These are phyloP conservation scores for Colletotrichum sp. DNA, from an alignment of 2,329 filamentous ascomycete species.

Conservation along the genomic window DNA sequence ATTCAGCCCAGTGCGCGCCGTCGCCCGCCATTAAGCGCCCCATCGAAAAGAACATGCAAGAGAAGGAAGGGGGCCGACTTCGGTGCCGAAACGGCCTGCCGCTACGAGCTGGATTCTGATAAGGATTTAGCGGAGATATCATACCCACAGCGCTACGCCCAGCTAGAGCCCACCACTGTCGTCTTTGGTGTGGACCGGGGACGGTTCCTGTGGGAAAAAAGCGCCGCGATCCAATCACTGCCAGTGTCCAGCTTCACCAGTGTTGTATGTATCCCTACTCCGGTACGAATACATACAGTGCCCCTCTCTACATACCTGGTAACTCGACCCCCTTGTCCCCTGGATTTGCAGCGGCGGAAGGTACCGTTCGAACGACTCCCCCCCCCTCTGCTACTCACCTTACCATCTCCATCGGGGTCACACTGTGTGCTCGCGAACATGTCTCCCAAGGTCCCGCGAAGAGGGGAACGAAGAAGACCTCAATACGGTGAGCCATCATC, in stretches of 20 bases:
- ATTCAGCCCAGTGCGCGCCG: neutral
- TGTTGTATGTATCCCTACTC: neutral
- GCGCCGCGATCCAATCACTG: neutral
- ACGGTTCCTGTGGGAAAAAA: neutral
- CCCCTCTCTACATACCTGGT: neutral
- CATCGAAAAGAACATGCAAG: neutral
- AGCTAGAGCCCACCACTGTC: neutral
- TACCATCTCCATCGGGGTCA: neutral
- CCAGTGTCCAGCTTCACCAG: neutral
- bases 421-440: neutral
- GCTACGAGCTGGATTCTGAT: neutral
- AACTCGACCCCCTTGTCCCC: neutral
- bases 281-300: neutral
- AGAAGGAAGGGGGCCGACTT: neutral
- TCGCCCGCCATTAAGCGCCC: neutral
- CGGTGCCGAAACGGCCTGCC: conserved; percentile 12
- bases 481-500: neutral
- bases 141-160: neutral
- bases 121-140: conserved; percentile 12
- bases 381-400: neutral
- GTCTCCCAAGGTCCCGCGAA: neutral
- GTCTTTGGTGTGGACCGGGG: neutral
- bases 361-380: neutral
- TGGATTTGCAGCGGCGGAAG: neutral
- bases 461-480: neutral